Base-by-base conservation (phyloP, 139 green algal species). In the Volvox reticuliferus region DNA sequence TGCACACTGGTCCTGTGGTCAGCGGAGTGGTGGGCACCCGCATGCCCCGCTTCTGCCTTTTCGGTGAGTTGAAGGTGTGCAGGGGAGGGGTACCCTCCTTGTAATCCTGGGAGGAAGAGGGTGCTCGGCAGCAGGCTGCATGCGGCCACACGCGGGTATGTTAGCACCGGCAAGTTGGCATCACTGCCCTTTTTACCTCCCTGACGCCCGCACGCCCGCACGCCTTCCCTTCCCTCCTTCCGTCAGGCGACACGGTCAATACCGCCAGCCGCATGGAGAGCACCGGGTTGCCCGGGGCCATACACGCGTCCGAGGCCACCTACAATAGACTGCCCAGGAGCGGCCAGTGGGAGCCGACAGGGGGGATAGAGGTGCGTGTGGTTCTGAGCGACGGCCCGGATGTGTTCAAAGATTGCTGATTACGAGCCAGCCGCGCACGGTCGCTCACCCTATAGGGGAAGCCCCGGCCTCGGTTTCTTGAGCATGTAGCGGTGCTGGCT, bases 171-270 rank as follows among this genome's bases (percentile, higher is more conserved):
- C n/a, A n/a, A 9, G 44, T 9, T 55, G 44, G 9, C 5, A 55
- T 55, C 44, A 9, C 44, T 55, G 44, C 44, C 44, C 44, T 55
- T 9, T 9, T 12, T 28, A 5, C 68, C 26, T 61, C 62, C 87
- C 78, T 86, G 73, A 17, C 86, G 79, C 62, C 86, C 88, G 16
- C 17, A 1, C 37, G 73, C 17, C n/a, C 37, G 22, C 24, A 5
- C 6, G 22, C 13, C 68, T 76, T 28, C 68, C 24, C 68, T 76
- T 76, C 68, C 68, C 68, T 76, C 26, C 12, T n/a, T 44, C 33
- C 77, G 14, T 21, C 73, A 79, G 90, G 90, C 32, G 91, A 93
- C 91, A 91, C 87, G 62, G 87, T 93, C 80, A 92, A 92, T 80
- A 92, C 87, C 2, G 87, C 87, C 87, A 83, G 44, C 75, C 62